phyloP scores from a whole-genome alignment of 2,329 filamentous ascomycete species.

The Reticulascus tulasneorum region DNA sequence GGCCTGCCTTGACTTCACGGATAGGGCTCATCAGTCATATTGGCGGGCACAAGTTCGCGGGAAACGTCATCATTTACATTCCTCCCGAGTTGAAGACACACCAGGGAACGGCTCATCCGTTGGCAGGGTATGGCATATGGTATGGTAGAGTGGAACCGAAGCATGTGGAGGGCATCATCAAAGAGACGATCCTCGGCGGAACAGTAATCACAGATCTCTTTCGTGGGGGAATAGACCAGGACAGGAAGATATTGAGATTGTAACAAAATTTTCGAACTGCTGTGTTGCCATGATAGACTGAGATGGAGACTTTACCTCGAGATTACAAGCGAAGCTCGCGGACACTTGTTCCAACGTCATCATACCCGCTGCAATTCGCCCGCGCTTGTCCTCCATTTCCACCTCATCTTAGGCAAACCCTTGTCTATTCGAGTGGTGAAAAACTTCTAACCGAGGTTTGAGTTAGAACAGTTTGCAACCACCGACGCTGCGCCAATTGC shows the following conservation, averaged over 20 bases:
- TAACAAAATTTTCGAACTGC: no score
- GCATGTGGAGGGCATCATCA: conserved; percentile 72
- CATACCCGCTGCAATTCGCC: no score
- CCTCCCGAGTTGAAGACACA: conserved; percentile 48
- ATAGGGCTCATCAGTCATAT: conserved; percentile 75
- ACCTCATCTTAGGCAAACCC: conserved; percentile 48
- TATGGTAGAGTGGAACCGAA: conserved; percentile 74
- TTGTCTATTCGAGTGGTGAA: no score
- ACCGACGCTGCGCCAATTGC: no score
- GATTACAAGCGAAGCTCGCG: no score
- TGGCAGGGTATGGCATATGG: conserved; percentile 74
- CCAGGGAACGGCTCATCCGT: conserved; percentile 45
- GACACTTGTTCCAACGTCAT: no score
- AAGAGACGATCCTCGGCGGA: conserved; percentile 65
- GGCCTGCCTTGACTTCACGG: conserved; percentile 40
- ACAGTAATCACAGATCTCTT: conserved; percentile 68
- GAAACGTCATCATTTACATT: conserved; percentile 78
- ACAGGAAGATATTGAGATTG: conserved; percentile 49
- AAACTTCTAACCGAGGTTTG: no score
- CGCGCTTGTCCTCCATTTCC: neutral
- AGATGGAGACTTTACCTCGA: no score
- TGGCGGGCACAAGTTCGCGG: conserved; percentile 81
- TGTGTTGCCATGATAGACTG: no score
- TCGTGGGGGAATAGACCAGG: conserved; percentile 60
- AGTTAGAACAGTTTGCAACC: no score